Conservation (phyloP, 2,329 filamentous ascomycete genomes). For the Xylariaceae sp. region DNA sequence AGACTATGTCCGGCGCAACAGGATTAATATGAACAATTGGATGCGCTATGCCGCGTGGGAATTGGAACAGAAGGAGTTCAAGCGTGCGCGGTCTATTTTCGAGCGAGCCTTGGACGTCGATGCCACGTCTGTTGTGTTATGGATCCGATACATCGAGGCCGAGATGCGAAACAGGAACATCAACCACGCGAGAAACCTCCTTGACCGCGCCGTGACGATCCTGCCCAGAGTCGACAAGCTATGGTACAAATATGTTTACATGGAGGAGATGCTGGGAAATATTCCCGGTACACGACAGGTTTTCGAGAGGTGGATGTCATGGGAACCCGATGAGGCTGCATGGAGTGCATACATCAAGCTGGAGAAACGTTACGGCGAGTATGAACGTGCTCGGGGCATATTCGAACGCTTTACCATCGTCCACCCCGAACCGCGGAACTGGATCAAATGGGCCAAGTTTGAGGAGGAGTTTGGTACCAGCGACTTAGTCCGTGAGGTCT, state of each 20-base stretch:
- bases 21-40: slow-evolving; percentile 98
- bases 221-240: slow-evolving; percentile 89
- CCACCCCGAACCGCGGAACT: slow-evolving; percentile 90
- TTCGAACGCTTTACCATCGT: slow-evolving; percentile 87
- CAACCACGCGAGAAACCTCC: slow-evolving; percentile 89
- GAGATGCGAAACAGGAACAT: slow-evolving; percentile 96
- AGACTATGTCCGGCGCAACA: slow-evolving; percentile 92
- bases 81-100: slow-evolving; percentile 85
- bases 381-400: slow-evolving; percentile 81
- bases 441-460: slow-evolving; percentile 98
- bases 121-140: slow-evolving; percentile 76
- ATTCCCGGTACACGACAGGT: slow-evolving; percentile 87
- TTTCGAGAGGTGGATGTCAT: slow-evolving; percentile 97
- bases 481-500: slow-evolving; percentile 87
- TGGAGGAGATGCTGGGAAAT: slow-evolving; percentile 97
- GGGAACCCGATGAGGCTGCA: slow-evolving; percentile 93
- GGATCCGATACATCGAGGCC: slow-evolving; percentile 90
- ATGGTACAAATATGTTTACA: slow-evolving; percentile 99
- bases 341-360: slow-evolving; percentile 97
- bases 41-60: slow-evolving; percentile 97
- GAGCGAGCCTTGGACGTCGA: slow-evolving; percentile 92
- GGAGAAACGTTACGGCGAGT: slow-evolving; percentile 92
- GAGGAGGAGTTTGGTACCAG: slow-evolving; percentile 94
- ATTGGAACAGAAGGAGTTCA: slow-evolving; percentile 95
- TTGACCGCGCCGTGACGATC: slow-evolving; percentile 91